phyloP scores from a whole-genome alignment of 805 yeast genomes.

The Cyberlindnera euphorbiae region DNA sequence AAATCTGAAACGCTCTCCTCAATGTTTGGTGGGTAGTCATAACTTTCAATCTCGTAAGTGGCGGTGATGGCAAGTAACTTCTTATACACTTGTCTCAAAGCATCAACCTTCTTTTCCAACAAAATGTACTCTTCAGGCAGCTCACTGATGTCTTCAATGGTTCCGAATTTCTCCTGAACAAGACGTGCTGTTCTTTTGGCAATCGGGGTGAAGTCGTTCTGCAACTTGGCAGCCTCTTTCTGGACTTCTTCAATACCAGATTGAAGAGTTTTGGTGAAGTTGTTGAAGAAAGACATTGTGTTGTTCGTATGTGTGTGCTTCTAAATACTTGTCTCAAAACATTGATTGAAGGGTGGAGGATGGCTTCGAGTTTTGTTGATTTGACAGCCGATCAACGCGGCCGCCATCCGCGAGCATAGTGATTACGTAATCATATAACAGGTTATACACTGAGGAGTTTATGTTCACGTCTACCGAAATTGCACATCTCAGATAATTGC shows the following conservation, averaged over 20 bases:
- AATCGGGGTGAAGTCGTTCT: slow-evolving; percentile 48
- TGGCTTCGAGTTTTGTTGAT: too few species aligned
- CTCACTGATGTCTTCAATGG: slow-evolving; percentile 64
- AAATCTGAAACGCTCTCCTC: slow-evolving; percentile 62
- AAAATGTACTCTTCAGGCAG: slow-evolving; percentile 68
- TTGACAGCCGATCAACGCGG: too few species aligned
- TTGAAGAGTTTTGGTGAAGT: slow-evolving; percentile 22
- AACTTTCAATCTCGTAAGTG: slow-evolving; percentile 69
- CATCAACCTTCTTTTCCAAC: slow-evolving; percentile 64
- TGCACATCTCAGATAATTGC: too few species aligned
- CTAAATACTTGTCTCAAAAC: too few species aligned
- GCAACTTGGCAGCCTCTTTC: slow-evolving; percentile 35
- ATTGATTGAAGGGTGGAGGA: too few species aligned
- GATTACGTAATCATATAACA: too few species aligned
- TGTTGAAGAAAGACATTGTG: slow-evolving; percentile 27
- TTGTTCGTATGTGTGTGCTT: background rate
- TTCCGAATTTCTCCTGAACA: slow-evolving; percentile 58
- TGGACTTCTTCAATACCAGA: slow-evolving; percentile 24
- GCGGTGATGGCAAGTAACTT: slow-evolving; percentile 45
- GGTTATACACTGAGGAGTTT: too few species aligned
- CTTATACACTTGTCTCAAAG: slow-evolving; percentile 55
- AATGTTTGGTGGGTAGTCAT: slow-evolving; percentile 80
- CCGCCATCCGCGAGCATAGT: too few species aligned
- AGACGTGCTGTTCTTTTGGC: slow-evolving; percentile 56
- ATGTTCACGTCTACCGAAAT: too few species aligned